Percentiles rank a stretch among this genome's conserved stretches.
Conservation (phyloP, 768 basidiomycete species). For the Leccinum longicurvipes region DNA sequence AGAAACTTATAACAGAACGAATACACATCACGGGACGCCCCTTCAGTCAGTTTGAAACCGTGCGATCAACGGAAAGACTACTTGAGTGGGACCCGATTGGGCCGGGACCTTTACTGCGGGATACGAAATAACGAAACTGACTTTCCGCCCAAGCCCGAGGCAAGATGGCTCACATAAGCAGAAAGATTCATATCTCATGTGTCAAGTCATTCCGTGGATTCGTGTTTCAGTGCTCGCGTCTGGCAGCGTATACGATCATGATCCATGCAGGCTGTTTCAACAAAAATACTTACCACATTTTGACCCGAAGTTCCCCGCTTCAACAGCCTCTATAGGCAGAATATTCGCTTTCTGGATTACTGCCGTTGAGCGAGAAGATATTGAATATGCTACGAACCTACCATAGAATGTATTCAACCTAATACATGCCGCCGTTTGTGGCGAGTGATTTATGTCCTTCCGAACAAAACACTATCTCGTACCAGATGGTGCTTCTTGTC, state of each 20-base stretch:
- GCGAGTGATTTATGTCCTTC: slow-evolving; percentile 40
- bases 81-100: background rate
- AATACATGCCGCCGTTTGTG: slow-evolving; percentile 49
- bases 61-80: slow-evolving; percentile 1
- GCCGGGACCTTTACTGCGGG: background rate
- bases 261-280: slow-evolving; percentile 51
- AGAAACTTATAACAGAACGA: background rate
- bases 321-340: slow-evolving; percentile 34
- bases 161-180: background rate
- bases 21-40: background rate
- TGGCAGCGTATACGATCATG: slow-evolving; percentile 37
- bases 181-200: background rate
- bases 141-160: slow-evolving; percentile 2
- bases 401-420: slow-evolving; percentile 53
- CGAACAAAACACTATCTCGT: background rate
- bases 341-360: slow-evolving; percentile 43
- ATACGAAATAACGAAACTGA: background rate
- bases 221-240: background rate
- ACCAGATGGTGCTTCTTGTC: background rate
- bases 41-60: slow-evolving; percentile 13
- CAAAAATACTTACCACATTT: slow-evolving; percentile 51
- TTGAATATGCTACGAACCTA: slow-evolving; percentile 13
- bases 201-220: background rate
- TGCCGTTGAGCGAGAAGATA: background rate
- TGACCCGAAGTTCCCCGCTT: slow-evolving; percentile 46